Evolutionary conservation across 108 stramenopile species (phyloP).

Genomic region (Schizochytrium sp.): DNA sequence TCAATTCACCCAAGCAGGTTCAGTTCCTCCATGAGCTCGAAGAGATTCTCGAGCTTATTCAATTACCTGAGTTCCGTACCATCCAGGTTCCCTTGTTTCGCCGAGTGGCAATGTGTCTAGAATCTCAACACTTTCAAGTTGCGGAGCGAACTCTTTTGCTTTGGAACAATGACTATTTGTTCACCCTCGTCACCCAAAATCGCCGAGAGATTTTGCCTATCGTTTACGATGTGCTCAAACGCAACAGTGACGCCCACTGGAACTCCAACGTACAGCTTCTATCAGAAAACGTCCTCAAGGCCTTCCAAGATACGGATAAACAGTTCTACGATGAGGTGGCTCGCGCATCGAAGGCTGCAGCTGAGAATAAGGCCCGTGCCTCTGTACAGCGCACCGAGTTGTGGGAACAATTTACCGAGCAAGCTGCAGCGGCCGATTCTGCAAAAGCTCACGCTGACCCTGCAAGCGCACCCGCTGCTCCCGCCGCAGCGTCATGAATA

Average conservation of each 20-base stretch:
- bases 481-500: not conserved
- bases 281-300: conserved; percentile 57
- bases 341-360: not conserved
- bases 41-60: conserved; percentile 68
- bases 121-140: conserved; percentile 69
- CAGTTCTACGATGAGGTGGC: conserved; percentile 58
- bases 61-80: conserved; percentile 56
- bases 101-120: conserved; percentile 46
- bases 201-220: conserved; percentile 61
- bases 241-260: conserved; percentile 68
- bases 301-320: conserved; percentile 60
- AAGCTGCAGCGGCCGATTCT: not conserved
- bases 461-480: not conserved
- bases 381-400: not conserved
- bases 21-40: conserved; percentile 70
- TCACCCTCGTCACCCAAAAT: conserved; percentile 53
- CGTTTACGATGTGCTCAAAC: conserved; percentile 60
- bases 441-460: not conserved
- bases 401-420: not conserved
- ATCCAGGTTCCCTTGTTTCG: conserved; percentile 56
- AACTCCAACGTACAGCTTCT: conserved; percentile 60
- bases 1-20: conserved; percentile 65
- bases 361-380: not conserved
- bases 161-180: conserved; percentile 65
- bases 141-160: conserved; percentile 67